Base-by-base conservation (phyloP, 768 basidiomycete species). In the Inosperma sp. region DNA sequence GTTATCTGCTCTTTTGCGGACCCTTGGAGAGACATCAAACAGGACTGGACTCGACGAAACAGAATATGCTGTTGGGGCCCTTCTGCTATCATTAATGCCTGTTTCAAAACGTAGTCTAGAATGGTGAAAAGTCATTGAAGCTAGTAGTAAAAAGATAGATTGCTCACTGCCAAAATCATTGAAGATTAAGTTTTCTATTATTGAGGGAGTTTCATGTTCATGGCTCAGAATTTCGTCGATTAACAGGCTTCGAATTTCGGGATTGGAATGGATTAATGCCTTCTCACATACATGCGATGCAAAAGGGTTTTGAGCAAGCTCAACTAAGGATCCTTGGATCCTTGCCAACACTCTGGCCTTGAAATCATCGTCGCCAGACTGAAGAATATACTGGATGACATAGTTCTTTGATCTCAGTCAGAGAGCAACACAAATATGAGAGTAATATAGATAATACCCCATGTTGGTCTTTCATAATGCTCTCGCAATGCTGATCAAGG, bases 251-350 rank as follows among this genome's bases (percentile, higher is more conserved):
- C 91, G 84, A 54, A 78, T 83, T 9, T 85, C 83, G 1, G 74
- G 29, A 48, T 81, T 78, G 1, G 87, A 81, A 27, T 76, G 81
- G 25, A 83, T 65, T 29, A 95, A 75, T 5, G 92, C 92, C 67
- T 92, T 93, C 70, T 95, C 94, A 65, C 87, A 88, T 16, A 97
- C 95, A 61, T 99, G 98, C 5, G 93, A 96, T 5, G 92, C 93
- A 62, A 90, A 95, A 64, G 95, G 95, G 65, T 92, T 91, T 46
- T 84, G 79, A 1, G 91, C 80, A 77, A 94, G 82, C 54, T 75
- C 73, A 35, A 93, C 65, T 65, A 97, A 78, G 60, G 89, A 84
- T 3, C 90, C 90, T 8, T 76, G 80, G 44, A 97, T 76, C 57
- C 82, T 81, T 12, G 72, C 67, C 49, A 93, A 74, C 30, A 96